Percentiles rank a stretch among this genome's conserved stretches.
Conservation (phyloP, 2,329 filamentous ascomycete genomes). For the Incumbomyces lentus region DNA sequence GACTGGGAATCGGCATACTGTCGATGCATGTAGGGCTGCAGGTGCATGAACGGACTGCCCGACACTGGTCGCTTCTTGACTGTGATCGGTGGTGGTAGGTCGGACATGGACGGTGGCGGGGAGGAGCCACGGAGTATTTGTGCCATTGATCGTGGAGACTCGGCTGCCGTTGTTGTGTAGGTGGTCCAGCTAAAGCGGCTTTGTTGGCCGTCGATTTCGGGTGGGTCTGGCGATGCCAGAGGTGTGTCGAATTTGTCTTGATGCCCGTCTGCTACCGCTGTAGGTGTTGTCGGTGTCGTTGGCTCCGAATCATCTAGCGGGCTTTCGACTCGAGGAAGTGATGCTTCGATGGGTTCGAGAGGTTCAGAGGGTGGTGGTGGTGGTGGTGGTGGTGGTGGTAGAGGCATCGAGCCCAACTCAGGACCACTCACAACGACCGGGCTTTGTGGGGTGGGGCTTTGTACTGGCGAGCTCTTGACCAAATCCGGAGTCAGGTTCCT, state of each 20-base stretch:
- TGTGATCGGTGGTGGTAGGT: constrained; percentile 28
- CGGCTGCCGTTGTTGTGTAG: constrained; percentile 41
- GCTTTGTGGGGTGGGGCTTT: background rate
- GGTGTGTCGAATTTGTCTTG: background rate
- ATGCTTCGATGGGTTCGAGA: background rate
- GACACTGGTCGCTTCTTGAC: constrained; percentile 29
- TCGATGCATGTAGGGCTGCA: constrained; percentile 10
- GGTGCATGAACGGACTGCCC: constrained; percentile 16
- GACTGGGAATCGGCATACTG: constrained; percentile 14
- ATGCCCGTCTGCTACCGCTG: constrained; percentile 49
- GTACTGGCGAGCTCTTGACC: background rate
- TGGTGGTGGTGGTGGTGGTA: background rate
- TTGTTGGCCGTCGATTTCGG: constrained; percentile 1
- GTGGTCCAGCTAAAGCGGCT: constrained; percentile 58
- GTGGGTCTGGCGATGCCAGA: background rate
- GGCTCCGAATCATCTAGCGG: constrained; percentile 4
- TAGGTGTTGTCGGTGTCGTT: constrained; percentile 29
- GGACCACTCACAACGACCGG: background rate
- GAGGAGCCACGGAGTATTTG: constrained; percentile 29
- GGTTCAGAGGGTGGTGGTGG: background rate
- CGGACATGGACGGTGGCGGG: constrained; percentile 26
- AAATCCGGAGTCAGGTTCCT: background rate
- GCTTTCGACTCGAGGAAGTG: constrained; percentile 1
- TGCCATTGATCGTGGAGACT: constrained; percentile 30
- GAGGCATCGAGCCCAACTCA: too few species aligned